Percentiles rank a stretch among this genome's conserved stretches.
Conservation (phyloP, 1,139 yeast species). For the Diutina ranongensis region DNA sequence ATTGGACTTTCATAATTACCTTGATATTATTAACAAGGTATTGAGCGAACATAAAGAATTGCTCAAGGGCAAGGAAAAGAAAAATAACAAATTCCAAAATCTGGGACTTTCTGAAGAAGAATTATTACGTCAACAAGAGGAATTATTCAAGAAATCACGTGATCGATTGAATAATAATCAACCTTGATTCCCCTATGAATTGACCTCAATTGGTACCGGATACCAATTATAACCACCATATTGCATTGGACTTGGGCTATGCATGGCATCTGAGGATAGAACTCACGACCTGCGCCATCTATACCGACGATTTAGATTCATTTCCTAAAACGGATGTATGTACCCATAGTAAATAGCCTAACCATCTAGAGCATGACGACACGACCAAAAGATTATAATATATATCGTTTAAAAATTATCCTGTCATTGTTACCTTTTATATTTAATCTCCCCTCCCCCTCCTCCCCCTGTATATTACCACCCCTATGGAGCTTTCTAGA, state of each 20-base stretch:
- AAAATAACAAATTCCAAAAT: constrained; percentile 86
- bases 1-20: constrained; percentile 76
- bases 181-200: no score
- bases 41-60: constrained; percentile 81
- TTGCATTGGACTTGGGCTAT: no score
- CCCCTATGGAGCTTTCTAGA: not conserved
- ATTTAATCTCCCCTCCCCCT: not conserved
- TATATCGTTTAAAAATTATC: no score
- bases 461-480: not conserved
- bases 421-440: no score
- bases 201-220: constrained; percentile 1
- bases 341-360: no score
- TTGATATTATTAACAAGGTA: constrained; percentile 73
- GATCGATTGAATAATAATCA: constrained; percentile 45
- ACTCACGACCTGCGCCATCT: no score
- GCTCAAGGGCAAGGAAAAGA: constrained; percentile 80
- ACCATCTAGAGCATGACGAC: no score
- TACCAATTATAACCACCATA: no score
- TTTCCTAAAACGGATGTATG: no score
- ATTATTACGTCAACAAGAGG: constrained; percentile 83
- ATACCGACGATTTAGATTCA: no score
- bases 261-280: no score
- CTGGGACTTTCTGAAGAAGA: constrained; percentile 92
- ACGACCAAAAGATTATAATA: no score
- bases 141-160: constrained; percentile 78